Evolutionary conservation across 1,139 yeast species (phyloP).

Genomic region (Tardiomyces depauwii): DNA sequence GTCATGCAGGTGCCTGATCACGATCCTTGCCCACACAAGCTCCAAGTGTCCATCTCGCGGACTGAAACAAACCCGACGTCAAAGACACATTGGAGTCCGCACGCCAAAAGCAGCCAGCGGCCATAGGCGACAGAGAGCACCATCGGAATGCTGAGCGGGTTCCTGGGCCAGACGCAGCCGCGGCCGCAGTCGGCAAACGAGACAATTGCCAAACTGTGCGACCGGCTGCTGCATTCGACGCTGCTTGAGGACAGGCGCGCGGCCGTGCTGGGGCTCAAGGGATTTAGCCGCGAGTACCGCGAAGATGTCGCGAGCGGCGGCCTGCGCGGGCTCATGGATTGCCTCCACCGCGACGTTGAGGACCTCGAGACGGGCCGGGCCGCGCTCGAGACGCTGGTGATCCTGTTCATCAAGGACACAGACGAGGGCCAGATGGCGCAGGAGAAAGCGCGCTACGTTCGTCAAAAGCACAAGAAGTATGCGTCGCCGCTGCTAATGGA

Average conservation of each 20-base stretch:
- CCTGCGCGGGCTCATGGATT: slow-evolving; percentile 57
- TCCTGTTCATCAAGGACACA: slow-evolving; percentile 45
- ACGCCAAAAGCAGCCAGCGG: too few species aligned
- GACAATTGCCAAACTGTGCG: slow-evolving; percentile 81
- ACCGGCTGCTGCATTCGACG: slow-evolving; percentile 74
- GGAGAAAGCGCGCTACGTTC: slow-evolving; percentile 7
- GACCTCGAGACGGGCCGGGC: slow-evolving; percentile 74
- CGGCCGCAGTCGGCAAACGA: slow-evolving; percentile 64
- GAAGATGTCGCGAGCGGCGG: slow-evolving; percentile 90
- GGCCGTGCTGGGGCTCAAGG: slow-evolving; percentile 81
- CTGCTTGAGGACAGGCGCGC: slow-evolving; percentile 79
- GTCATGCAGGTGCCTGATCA: too few species aligned
- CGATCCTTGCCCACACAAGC: too few species aligned
- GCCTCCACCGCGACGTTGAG: slow-evolving; percentile 53
- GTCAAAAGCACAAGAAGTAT: slow-evolving; percentile 36
- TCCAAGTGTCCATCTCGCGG: too few species aligned
- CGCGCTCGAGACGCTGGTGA: slow-evolving; percentile 71
- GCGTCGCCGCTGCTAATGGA: slow-evolving; percentile 62
- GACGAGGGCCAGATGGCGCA: slow-evolving; percentile 25
- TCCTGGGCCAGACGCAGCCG: slow-evolving; percentile 35
- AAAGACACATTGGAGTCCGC: too few species aligned
- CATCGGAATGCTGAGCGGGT: slow-evolving; percentile 38
- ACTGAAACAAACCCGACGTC: too few species aligned
- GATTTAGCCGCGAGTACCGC: slow-evolving; percentile 80
- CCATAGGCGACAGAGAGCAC: too few species aligned